Percentiles rank a stretch among this genome's conserved stretches.
These are phyloP conservation scores for Aspergillus floridensis DNA, from an alignment of 2,329 filamentous ascomycete species.

Conservation along the genomic window DNA sequence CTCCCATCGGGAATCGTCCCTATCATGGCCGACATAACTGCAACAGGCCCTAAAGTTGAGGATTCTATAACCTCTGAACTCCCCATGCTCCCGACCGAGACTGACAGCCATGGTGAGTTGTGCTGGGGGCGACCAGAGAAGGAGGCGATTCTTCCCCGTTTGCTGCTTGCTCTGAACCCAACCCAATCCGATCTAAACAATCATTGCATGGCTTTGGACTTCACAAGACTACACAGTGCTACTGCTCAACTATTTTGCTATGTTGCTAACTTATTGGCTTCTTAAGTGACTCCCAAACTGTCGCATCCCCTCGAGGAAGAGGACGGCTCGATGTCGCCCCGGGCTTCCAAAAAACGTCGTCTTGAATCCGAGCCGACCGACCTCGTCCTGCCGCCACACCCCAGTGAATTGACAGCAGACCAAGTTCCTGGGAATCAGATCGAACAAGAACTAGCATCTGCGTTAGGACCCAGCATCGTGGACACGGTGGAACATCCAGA, in stretches of 20 bases:
- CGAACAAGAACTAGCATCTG: slow-evolving; percentile 38
- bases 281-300: slow-evolving; percentile 28
- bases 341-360: slow-evolving; percentile 41
- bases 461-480: slow-evolving; percentile 30
- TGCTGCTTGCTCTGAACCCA: slow-evolving; percentile 5
- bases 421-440: slow-evolving; percentile 32
- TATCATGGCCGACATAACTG: slow-evolving; percentile 35
- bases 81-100: slow-evolving; percentile 28
- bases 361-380: slow-evolving; percentile 31
- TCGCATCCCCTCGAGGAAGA: slow-evolving; percentile 37
- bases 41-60: slow-evolving; percentile 29
- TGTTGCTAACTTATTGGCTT: background rate
- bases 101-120: slow-evolving; percentile 36
- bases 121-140: background rate
- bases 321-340: slow-evolving; percentile 32
- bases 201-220: background rate
- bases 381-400: slow-evolving; percentile 20
- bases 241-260: background rate
- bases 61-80: slow-evolving; percentile 27
- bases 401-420: slow-evolving; percentile 16
- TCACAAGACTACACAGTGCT: background rate
- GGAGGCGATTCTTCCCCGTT: background rate
- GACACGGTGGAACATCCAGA: slow-evolving; percentile 26
- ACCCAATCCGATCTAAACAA: background rate
- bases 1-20: slow-evolving; percentile 21